A percentile compares a stretch with the other conserved stretches of the same genome.
These are phyloP conservation scores for Kingdonia uniflora DNA, from an alignment of 164 flowering plant species.

Conservation along the genomic window DNA sequence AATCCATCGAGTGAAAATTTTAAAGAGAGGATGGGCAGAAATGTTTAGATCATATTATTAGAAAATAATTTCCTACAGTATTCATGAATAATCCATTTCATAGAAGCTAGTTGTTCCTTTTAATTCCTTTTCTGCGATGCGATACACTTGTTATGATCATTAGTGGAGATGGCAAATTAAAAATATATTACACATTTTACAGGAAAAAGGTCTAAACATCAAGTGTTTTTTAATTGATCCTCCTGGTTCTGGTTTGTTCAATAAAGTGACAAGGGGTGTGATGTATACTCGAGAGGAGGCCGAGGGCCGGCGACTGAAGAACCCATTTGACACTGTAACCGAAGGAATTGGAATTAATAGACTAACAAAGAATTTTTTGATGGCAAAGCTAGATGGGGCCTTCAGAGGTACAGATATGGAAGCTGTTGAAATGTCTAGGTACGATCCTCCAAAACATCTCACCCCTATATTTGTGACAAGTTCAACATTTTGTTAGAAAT, in stretches of 20 bases:
- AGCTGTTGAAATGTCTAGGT: constrained; percentile 99
- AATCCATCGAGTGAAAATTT: not conserved
- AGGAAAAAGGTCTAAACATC: constrained; percentile 64
- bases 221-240: constrained; percentile 88
- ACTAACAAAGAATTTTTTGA: constrained; percentile 64
- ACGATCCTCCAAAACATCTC: too few relatives aligned
- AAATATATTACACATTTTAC: constrained; percentile 11
- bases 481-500: too few relatives aligned
- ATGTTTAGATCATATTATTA: too few relatives aligned
- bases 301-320: constrained; percentile 82
- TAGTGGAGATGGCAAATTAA: too few relatives aligned
- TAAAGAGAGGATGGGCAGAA: too few relatives aligned
- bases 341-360: constrained; percentile 97
- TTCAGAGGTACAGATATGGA: constrained; percentile 80
- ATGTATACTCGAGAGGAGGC: constrained; percentile 96
- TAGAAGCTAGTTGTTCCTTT: too few relatives aligned
- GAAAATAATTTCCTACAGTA: too few relatives aligned
- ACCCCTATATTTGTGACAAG: too few relatives aligned
- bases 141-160: not conserved
- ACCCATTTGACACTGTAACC: constrained; percentile 95
- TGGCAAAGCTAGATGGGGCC: constrained; percentile 91
- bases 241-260: too few relatives aligned
- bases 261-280: constrained; percentile 93
- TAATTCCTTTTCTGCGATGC: too few relatives aligned
- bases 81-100: too few relatives aligned